Evolutionary conservation across 2,329 filamentous ascomycete genomes (phyloP).

Genomic region (Neofusicoccum umdonicola): DNA sequence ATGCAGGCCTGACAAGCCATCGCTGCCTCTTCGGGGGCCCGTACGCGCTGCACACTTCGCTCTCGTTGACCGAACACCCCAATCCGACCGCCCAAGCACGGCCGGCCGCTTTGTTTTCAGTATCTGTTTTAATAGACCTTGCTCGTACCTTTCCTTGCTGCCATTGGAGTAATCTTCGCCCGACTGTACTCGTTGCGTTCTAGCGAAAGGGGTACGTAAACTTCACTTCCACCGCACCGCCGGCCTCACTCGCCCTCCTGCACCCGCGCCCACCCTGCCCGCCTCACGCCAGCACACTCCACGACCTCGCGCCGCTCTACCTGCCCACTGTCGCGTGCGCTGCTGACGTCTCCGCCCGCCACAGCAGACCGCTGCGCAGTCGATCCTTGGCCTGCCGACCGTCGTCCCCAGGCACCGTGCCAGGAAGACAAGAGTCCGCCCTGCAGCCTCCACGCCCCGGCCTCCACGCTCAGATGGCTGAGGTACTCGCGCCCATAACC

Average conservation of each 20-base stretch:
- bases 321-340: conserved; percentile 6
- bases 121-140: conserved; percentile 38
- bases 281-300: conserved; percentile 14
- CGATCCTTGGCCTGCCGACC: conserved; percentile 22
- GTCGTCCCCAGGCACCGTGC: conserved; percentile 22
- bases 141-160: conserved; percentile 24
- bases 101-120: conserved; percentile 32
- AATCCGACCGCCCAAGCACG: conserved; percentile 20
- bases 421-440: conserved; percentile 21
- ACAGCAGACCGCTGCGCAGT: conserved; percentile 4
- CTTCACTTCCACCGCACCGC: conserved; percentile 22
- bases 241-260: conserved; percentile 24
- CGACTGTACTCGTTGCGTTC: conserved; percentile 20
- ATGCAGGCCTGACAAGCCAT: conserved; percentile 19
- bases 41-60: conserved; percentile 15
- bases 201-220: conserved; percentile 28
- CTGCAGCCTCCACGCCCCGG: conserved; percentile 3
- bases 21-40: conserved; percentile 16
- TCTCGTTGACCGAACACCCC: conserved; percentile 13
- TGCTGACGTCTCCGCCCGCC: conserved; percentile 1
- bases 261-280: conserved; percentile 18
- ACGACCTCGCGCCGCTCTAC: conserved; percentile 20
- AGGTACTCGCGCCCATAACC: conserved; percentile 49
- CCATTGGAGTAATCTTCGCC: conserved; percentile 29
- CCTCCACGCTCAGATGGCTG: conserved; percentile 36